Evolutionary conservation across 2,329 filamentous ascomycete species (phyloP), one percentile per base, ranked within the genome.

Genomic region (Fonsecaea pugnacius): DNA sequence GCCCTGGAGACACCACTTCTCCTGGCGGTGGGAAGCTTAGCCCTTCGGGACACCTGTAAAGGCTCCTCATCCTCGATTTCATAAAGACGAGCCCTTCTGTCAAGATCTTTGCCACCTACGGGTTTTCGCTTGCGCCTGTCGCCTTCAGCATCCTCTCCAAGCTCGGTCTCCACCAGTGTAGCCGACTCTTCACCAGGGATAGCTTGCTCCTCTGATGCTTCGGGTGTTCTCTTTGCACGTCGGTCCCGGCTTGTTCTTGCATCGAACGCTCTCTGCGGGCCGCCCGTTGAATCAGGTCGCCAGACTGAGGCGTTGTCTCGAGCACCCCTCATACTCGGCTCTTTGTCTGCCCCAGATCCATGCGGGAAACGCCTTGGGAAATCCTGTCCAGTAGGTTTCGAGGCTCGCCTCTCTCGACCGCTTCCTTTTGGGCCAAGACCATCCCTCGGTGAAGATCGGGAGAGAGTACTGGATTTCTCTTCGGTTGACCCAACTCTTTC

Each of bases 81-180:
- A 24, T 67, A 69, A 16, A 69, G 32, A 46, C 65, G 59, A 56
- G 57, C 62, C 64, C 66, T 66, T 51, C 66, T 61, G 38, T 64
- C 40, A 18, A 24, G 58, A 30, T 62, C 61, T 57, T 63, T 68
- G 33, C 30, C 46, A 21, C 36, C 33, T 9, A n/a, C 30, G 10
- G 33, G 53, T 38, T 59, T 62, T 36, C 58, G 58, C 27, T 33
- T 46, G 40, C 40, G 51, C 55, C 52, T 62, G 8, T 60, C 50
- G 46, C 46, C 46, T 48, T 58, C 52, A 36, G 36, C 33, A 50
- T 53, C 46, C 32, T 35, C 53, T 54, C 9, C 43, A 43, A 51
- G 18, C 33, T 81, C 79, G 14, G 80, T 76, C 59, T 85, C 82
- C 5, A 33, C 57, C 27, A 59, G 10, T 9, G 21, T 1, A 52